These are phyloP conservation scores for Gliomastix tumulicola DNA, from an alignment of 2,329 filamentous ascomycete species.

Conservation along the genomic window DNA sequence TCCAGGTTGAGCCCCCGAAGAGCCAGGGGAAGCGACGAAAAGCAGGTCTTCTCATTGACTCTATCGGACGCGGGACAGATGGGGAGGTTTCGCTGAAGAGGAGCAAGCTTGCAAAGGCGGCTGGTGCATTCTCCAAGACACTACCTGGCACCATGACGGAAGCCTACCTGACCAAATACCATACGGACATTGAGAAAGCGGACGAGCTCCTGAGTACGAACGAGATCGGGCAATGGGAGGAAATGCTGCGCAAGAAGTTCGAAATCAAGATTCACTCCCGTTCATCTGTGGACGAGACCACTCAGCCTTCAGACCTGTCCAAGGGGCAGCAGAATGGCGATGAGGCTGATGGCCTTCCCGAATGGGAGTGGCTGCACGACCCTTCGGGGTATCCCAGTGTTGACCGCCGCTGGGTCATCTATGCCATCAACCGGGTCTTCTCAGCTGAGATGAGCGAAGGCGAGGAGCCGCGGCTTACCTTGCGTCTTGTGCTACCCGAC, in stretches of 20 bases:
- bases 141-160: conserved; percentile 44
- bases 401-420: conserved; percentile 60
- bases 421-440: conserved; percentile 56
- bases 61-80: conserved; percentile 58
- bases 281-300: not conserved
- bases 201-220: conserved; percentile 38
- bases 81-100: conserved; percentile 27
- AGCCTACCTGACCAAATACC: conserved; percentile 38
- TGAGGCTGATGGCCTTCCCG: conserved; percentile 21
- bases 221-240: conserved; percentile 42
- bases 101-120: conserved; percentile 17
- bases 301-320: not conserved
- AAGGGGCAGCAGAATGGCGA: conserved; percentile 6
- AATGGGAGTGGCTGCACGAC: conserved; percentile 44
- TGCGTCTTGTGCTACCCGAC: conserved; percentile 34
- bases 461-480: conserved; percentile 17
- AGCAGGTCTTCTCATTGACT: conserved; percentile 63
- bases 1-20: conserved; percentile 61
- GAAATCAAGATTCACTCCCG: conserved; percentile 27
- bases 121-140: conserved; percentile 22
- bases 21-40: conserved; percentile 47
- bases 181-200: conserved; percentile 35
- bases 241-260: conserved; percentile 41
- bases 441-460: conserved; percentile 38
- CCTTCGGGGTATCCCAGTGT: conserved; percentile 42